phyloP scores from a whole-genome alignment of 2,329 filamentous ascomycete genomes.

The Aureobasidium sp. region DNA sequence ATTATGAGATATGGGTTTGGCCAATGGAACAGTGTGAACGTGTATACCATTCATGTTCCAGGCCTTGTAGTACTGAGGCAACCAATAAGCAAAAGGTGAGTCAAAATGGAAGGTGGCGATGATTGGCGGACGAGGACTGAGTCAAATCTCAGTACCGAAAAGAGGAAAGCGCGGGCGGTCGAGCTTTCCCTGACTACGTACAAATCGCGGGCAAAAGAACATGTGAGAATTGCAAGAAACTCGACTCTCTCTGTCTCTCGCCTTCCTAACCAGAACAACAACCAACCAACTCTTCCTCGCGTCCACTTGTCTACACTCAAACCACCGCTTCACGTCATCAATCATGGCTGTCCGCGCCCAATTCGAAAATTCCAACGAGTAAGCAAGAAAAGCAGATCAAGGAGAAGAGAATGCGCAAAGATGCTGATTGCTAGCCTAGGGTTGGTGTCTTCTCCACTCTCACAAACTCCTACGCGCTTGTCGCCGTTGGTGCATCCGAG shows the following conservation, averaged over 20 bases:
- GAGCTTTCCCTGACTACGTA: slow-evolving; percentile 15
- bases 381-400: slow-evolving; percentile 33
- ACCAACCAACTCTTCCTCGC: not conserved
- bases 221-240: slow-evolving; percentile 10
- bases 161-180: slow-evolving; percentile 10
- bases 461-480: slow-evolving; percentile 93
- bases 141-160: slow-evolving; percentile 4
- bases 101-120: slow-evolving; percentile 7
- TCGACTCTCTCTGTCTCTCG: not conserved
- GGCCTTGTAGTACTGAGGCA: no score
- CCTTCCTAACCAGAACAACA: not conserved
- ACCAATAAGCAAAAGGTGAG: slow-evolving; percentile 3
- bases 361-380: slow-evolving; percentile 92
- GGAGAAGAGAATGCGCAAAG: not conserved
- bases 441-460: slow-evolving; percentile 95
- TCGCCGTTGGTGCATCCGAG: slow-evolving; percentile 89
- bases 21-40: no score
- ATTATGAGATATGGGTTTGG: no score
- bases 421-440: slow-evolving; percentile 42
- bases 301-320: not conserved
- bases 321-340: slow-evolving; percentile 9
- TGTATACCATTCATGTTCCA: no score
- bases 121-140: not conserved
- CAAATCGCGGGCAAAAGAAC: slow-evolving; percentile 15
- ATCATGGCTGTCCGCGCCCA: slow-evolving; percentile 51